phyloP scores from a whole-genome alignment of 179 eudicot species.

The Drosera spatulata region DNA sequence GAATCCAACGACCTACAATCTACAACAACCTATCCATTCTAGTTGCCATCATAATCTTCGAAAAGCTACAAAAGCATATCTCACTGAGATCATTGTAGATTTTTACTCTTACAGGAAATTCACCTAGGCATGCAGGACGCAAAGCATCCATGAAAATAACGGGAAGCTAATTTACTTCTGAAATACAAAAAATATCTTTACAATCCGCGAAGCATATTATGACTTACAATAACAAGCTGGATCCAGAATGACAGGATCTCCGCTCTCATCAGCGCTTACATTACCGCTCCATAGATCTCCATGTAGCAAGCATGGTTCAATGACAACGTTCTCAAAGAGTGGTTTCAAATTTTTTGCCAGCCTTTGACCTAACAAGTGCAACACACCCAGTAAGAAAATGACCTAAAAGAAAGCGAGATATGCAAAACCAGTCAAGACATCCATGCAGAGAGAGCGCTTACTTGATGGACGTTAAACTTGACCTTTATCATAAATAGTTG shows the following conservation, averaged over 20 bases:
- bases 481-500: conserved; percentile 88
- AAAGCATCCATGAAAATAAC: no score
- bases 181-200: no score
- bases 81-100: no score
- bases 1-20: no score
- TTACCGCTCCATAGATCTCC: conserved; percentile 99
- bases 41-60: no score
- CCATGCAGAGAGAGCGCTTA: neutral
- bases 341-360: conserved; percentile 59
- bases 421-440: neutral
- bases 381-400: neutral
- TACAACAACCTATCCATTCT: no score
- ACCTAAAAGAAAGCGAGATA: neutral
- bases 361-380: conserved; percentile 51
- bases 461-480: neutral
- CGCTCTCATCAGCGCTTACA: conserved; percentile 71
- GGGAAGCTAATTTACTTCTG: no score
- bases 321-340: conserved; percentile 54
- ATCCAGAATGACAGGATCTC: conserved; percentile 91
- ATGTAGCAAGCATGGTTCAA: conserved; percentile 92
- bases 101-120: no score
- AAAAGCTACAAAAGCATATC: no score
- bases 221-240: conserved; percentile 98
- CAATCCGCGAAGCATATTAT: conserved; percentile 3
- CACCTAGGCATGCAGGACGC: no score